Evolutionary conservation across 2,329 filamentous ascomycete genomes (phyloP).

Genomic region (Fusarium phyllophilum): DNA sequence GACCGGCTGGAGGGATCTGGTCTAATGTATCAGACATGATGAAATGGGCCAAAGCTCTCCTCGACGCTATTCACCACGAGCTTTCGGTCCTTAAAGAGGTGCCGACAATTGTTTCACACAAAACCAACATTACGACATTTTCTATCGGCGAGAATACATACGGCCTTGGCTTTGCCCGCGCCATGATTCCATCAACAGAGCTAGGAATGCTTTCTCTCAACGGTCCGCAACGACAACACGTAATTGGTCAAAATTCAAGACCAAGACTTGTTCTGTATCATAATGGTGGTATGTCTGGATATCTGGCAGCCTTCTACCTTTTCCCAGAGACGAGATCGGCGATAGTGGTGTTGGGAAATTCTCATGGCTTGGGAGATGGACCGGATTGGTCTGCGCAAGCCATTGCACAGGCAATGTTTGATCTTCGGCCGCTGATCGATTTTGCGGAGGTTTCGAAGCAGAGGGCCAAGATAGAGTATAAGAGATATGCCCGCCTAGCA

Average conservation of each 20-base stretch:
- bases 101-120: neutral
- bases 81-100: neutral
- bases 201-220: neutral
- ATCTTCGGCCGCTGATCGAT: neutral
- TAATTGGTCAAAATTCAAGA: rapidly evolving
- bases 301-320: neutral
- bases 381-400: neutral
- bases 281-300: neutral
- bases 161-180: neutral
- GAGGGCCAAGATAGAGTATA: neutral
- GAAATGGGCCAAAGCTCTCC: neutral
- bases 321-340: neutral
- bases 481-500: neutral
- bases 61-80: neutral
- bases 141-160: neutral
- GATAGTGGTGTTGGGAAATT: neutral
- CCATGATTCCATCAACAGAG: neutral
- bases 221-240: neutral
- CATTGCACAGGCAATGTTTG: neutral
- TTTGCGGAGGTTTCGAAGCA: neutral
- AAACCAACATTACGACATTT: neutral
- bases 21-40: neutral
- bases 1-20: neutral
- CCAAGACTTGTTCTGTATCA: neutral
- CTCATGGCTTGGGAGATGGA: neutral